A percentile compares a stretch with the other conserved stretches of the same genome.
Conservation (phyloP, 352 stramenopile genomes). For the Globisporangium parvum region DNA sequence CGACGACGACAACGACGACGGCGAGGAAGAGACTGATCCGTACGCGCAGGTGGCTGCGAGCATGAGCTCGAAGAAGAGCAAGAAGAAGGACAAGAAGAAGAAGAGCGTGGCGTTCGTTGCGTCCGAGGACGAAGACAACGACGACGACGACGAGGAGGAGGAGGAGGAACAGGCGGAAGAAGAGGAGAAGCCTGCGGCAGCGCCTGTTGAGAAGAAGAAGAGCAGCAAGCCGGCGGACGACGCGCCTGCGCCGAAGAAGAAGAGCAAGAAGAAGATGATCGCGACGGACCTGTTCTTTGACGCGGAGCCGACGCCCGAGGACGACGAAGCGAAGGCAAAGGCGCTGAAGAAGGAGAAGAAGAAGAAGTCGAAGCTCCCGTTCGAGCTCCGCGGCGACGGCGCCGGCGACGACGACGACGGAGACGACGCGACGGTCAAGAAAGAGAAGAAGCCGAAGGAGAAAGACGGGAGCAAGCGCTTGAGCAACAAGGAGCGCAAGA, state of each 20-base stretch:
- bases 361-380: slow-evolving; percentile 70
- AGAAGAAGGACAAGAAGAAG: slow-evolving; percentile 48
- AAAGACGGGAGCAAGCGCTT: slow-evolving; percentile 78
- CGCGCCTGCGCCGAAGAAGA: slow-evolving; percentile 53
- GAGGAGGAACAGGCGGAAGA: slow-evolving; percentile 19
- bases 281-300: slow-evolving; percentile 72
- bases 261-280: slow-evolving; percentile 85
- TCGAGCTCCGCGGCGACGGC: slow-evolving; percentile 38
- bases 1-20: slow-evolving; percentile 28
- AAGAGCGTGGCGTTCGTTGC: slow-evolving; percentile 26
- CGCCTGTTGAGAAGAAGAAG: slow-evolving; percentile 18
- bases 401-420: slow-evolving; percentile 29
- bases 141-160: slow-evolving; percentile 30
- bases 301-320: slow-evolving; percentile 17
- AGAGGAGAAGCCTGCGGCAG: slow-evolving; percentile 11
- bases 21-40: slow-evolving; percentile 26
- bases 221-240: slow-evolving; percentile 24
- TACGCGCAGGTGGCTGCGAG: slow-evolving; percentile 32
- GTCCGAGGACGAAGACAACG: slow-evolving; percentile 39
- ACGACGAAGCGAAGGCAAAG: slow-evolving; percentile 36
- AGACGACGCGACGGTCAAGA: slow-evolving; percentile 29
- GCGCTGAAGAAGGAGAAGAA: slow-evolving; percentile 73
- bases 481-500: slow-evolving; percentile 85
- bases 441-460: slow-evolving; percentile 31
- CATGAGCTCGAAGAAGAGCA: slow-evolving; percentile 46